phyloP scores from a whole-genome alignment of 2,329 filamentous ascomycete species.

The Aspergillus jensenii region DNA sequence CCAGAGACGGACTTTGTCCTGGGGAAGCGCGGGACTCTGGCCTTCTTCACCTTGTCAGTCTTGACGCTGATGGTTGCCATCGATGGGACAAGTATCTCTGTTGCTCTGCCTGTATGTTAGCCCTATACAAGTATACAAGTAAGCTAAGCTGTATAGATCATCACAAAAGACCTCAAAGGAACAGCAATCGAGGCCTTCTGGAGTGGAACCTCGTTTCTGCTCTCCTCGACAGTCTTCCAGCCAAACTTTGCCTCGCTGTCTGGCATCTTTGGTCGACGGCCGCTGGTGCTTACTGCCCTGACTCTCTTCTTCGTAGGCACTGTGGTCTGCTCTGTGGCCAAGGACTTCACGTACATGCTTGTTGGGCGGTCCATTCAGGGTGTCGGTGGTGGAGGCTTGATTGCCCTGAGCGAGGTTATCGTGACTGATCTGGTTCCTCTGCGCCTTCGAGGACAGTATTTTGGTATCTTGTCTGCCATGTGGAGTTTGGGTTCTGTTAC shows the following conservation, averaged over 20 bases:
- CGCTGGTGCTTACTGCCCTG: slow-evolving; percentile 40
- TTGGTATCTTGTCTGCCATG: slow-evolving; percentile 40
- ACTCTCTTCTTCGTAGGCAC: slow-evolving; percentile 47
- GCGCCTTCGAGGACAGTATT: slow-evolving; percentile 39
- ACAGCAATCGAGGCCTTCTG: slow-evolving; percentile 49
- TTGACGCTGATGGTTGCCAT: slow-evolving; percentile 14
- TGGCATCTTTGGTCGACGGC: slow-evolving; percentile 49
- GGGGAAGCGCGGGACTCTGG: slow-evolving; percentile 6
- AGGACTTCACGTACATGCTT: slow-evolving; percentile 48
- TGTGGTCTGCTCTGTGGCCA: slow-evolving; percentile 42
- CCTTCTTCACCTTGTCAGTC: slow-evolving; percentile 5
- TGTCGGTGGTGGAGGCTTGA: slow-evolving; percentile 46
- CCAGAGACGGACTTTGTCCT: slow-evolving; percentile 3
- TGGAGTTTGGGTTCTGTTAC: slow-evolving; percentile 42
- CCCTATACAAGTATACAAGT: too few relatives aligned
- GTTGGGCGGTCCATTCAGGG: slow-evolving; percentile 47
- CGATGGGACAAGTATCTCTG: slow-evolving; percentile 14
- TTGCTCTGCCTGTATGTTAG: slow-evolving; percentile 8
- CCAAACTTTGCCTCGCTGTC: slow-evolving; percentile 50
- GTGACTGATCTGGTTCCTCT: slow-evolving; percentile 48
- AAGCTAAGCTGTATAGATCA: slow-evolving; percentile 22
- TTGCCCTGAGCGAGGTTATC: slow-evolving; percentile 45
- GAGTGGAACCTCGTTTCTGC: slow-evolving; percentile 52
- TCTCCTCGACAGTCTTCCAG: slow-evolving; percentile 49
- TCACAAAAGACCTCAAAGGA: slow-evolving; percentile 33